Conservation (phyloP, 1,284 basidiomycete species). For the Erythrobasidium hasegawianum region DNA sequence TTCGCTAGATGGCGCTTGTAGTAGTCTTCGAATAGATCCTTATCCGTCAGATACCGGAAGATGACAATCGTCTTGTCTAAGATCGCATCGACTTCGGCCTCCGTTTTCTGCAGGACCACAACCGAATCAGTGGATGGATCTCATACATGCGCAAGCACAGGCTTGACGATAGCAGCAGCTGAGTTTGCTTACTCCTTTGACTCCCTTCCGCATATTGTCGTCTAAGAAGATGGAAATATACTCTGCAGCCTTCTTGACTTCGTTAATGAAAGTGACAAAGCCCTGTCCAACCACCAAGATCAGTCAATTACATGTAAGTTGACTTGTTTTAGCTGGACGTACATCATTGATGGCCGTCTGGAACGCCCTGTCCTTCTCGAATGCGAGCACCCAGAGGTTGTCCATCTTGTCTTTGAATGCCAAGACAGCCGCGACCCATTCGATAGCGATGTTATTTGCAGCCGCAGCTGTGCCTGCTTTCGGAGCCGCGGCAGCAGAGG, state of each 20-base stretch:
- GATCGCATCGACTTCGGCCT: constrained; percentile 80
- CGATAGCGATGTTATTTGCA: constrained; percentile 60
- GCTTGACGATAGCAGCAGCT: neutral
- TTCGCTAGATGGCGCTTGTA: constrained; percentile 96
- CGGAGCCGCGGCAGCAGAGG: constrained; percentile 40
- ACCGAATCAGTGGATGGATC: neutral
- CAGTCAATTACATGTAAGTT: neutral
- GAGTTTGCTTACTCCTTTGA: constrained; percentile 72
- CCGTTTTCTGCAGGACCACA: constrained; percentile 69
- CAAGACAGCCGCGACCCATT: constrained; percentile 92
- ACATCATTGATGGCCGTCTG: constrained; percentile 87
- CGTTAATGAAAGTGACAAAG: constrained; percentile 88
- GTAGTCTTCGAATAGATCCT: constrained; percentile 96
- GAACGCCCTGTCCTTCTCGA: constrained; percentile 69
- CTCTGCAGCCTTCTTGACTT: constrained; percentile 81
- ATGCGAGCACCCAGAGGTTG: constrained; percentile 65
- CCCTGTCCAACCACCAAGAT: constrained; percentile 57
- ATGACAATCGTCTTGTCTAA: constrained; percentile 93
- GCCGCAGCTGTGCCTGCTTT: constrained; percentile 36
- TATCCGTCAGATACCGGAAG: constrained; percentile 91
- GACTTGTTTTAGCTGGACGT: constrained; percentile 14
- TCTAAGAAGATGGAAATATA: constrained; percentile 97
- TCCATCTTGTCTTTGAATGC: constrained; percentile 91
- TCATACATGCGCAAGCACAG: constrained; percentile 24
- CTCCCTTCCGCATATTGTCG: constrained; percentile 90